Evolutionary conservation across 768 basidiomycete genomes (phyloP), one percentile per base, ranked within the genome.

Genomic region (Calocybe gangraenosa): DNA sequence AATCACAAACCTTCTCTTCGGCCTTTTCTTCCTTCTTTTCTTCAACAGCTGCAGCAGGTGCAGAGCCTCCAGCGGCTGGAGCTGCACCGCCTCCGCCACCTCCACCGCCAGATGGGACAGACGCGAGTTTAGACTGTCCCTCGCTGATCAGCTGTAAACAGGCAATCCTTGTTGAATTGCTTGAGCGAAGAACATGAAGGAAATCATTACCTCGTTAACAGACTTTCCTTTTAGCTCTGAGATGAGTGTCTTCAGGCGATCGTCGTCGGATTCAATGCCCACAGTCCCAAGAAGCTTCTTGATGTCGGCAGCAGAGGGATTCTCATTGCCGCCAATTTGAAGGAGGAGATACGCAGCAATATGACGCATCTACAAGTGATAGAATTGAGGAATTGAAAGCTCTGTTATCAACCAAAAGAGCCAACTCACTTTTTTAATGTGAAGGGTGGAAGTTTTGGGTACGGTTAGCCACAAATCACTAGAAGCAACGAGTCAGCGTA

Each of bases 301-400:
- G 73, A 99, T 76, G 65, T 97, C 94, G 37, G 60, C 77, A 44
- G 88, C 89, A 49, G 85, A 82, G 52, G 96, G 94, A 52, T 78
- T 80, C 59, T 83, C 70, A 62, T 97, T 97, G 45, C 96, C 96
- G 56, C 92, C 96, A 64, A 82, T 79, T 68, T 88, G 87, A 72
- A 97, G 92, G 65, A 99, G 92, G 49, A 99, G 83, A 78, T 96
- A 98, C 55, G 92, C 91, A 72, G 92, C 94, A 68, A 97, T 74
- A 64, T 92, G 73, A 70, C 88, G 88, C 90, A 92, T 92, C 86
- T 88, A 28, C 25, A 28, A 28, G 25, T 28, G 11, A 21, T 32
- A 19, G 55, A 28, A 28, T 6, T n/a, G 8, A 3, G 22, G 28
- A 42, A 32, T 17, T 35, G 39, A 21, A 6, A 41, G 22, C 13